Conservation (phyloP, 1,139 yeast species). For the Protomyces arabidopsidicola region DNA sequence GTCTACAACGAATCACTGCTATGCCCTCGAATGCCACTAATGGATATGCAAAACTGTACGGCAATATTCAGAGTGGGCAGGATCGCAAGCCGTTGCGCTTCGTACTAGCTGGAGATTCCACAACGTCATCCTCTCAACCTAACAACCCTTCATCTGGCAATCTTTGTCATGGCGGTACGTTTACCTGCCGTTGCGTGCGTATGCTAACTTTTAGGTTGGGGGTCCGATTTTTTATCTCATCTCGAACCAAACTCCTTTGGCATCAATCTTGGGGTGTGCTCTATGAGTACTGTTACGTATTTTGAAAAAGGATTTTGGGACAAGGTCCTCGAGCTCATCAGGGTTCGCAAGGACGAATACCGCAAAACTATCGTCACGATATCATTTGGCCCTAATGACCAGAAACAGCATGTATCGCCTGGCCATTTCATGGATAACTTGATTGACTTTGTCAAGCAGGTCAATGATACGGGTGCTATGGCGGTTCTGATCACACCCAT, state of each 20-base stretch:
- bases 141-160: no score
- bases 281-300: neutral
- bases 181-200: no score
- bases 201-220: no score
- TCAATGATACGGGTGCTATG: neutral
- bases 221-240: neutral
- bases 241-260: neutral
- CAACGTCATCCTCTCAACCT: no score
- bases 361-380: neutral
- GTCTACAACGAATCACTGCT: no score
- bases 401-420: neutral
- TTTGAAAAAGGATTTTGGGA: neutral
- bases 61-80: no score
- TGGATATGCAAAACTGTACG: no score
- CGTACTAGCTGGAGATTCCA: neutral
- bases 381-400: neutral
- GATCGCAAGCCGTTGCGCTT: no score
- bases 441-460: neutral
- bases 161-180: no score
- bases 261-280: neutral
- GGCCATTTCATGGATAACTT: neutral
- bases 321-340: neutral
- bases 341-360: neutral
- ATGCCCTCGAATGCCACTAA: no score
- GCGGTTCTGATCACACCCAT: neutral